Conservation (phyloP, 1,139 yeast species). For the Debaryomyces subglobosus region DNA sequence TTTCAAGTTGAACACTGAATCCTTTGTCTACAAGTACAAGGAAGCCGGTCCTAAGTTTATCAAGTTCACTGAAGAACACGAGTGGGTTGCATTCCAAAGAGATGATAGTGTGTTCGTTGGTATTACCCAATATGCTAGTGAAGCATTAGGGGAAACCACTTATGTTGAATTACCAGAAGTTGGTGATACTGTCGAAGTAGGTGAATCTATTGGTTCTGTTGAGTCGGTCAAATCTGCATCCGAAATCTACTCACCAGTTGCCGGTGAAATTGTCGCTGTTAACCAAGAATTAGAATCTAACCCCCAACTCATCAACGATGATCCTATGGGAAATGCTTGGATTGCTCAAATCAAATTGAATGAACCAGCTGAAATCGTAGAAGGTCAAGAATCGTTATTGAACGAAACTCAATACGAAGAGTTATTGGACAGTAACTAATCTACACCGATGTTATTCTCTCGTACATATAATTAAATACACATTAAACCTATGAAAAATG, state of each 20-base stretch:
- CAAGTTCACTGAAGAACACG: slow-evolving; percentile 88
- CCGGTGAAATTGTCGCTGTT: slow-evolving; percentile 74
- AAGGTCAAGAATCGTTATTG: slow-evolving; percentile 37
- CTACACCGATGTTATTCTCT: slow-evolving; percentile 6
- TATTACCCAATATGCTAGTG: slow-evolving; percentile 92
- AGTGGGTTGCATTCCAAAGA: slow-evolving; percentile 87
- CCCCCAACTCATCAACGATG: slow-evolving; percentile 81
- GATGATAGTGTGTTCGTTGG: slow-evolving; percentile 89
- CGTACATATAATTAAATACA: slow-evolving; percentile 9
- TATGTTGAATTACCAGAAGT: slow-evolving; percentile 87
- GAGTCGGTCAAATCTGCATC: slow-evolving; percentile 95
- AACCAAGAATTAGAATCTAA: slow-evolving; percentile 66
- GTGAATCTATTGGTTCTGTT: slow-evolving; percentile 89
- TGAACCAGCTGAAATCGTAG: slow-evolving; percentile 30
- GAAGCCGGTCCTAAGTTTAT: slow-evolving; percentile 55
- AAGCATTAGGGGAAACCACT: slow-evolving; percentile 97
- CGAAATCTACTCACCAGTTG: slow-evolving; percentile 88
- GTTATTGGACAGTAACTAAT: slow-evolving; percentile 54
- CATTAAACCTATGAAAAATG: slow-evolving; percentile 49
- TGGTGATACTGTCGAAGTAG: slow-evolving; percentile 65
- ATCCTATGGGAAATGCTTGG: slow-evolving; percentile 96
- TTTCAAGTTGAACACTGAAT: slow-evolving; percentile 54
- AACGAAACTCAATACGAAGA: slow-evolving; percentile 63
- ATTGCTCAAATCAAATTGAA: slow-evolving; percentile 71
- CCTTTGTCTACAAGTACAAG: slow-evolving; percentile 53